A percentile compares a stretch with the other conserved stretches of the same genome.
Evolutionary conservation across 2,329 filamentous ascomycete genomes (phyloP).

Genomic region (Diaporthe amygdali): DNA sequence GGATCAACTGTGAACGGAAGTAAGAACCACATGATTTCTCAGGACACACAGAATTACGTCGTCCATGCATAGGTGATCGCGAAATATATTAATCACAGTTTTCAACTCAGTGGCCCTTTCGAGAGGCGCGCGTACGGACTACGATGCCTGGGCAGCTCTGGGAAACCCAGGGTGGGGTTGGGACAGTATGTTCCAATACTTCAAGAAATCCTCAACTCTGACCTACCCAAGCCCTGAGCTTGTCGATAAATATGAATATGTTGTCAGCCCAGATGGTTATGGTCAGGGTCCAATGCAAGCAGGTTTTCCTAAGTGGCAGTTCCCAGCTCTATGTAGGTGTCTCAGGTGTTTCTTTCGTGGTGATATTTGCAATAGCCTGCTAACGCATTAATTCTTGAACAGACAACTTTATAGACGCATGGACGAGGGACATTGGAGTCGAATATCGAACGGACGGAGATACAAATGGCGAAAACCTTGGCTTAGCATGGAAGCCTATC

Average conservation of each 20-base stretch:
- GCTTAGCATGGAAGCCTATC: constrained; percentile 5
- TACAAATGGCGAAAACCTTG: neutral
- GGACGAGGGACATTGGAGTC: constrained; percentile 7
- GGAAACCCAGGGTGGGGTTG: constrained; percentile 33
- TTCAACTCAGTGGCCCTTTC: neutral
- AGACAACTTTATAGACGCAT: neutral
- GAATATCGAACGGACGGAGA: neutral
- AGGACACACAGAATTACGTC: neutral
- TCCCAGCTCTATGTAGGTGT: neutral
- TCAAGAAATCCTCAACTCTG: constrained; percentile 32
- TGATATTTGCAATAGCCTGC: neutral
- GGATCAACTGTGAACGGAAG: constrained; percentile 44
- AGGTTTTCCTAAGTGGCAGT: constrained; percentile 1
- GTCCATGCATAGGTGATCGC: too few species aligned
- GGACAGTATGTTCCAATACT: constrained; percentile 38
- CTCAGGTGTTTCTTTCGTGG: neutral
- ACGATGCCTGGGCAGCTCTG: constrained; percentile 43
- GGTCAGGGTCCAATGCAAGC: constrained; percentile 6
- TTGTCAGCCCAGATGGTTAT: neutral
- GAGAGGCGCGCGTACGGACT: constrained; percentile 27
- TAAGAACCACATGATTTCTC: constrained; percentile 35
- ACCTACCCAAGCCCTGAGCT: neutral
- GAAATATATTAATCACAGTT: neutral
- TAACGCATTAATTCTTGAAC: neutral
- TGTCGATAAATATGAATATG: neutral